Percentiles rank a stretch among this genome's conserved stretches.
These are phyloP conservation scores for Epichloe amarillans DNA, from an alignment of 2,329 filamentous ascomycete species.

Conservation along the genomic window DNA sequence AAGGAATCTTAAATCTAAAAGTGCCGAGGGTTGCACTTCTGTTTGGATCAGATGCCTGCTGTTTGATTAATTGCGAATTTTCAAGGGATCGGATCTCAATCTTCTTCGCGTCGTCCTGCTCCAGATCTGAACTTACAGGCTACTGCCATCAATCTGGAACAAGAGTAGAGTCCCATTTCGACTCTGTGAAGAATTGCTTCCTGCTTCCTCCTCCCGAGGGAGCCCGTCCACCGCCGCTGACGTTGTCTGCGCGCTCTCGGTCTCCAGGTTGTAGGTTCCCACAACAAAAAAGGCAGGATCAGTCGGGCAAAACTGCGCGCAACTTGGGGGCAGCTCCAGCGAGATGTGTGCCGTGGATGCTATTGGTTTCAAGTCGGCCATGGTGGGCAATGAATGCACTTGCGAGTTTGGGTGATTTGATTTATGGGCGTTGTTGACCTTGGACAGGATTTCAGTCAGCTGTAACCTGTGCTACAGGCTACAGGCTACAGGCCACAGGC, in stretches of 20 bases:
- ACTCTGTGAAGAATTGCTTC: slow-evolving; percentile 35
- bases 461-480: no score
- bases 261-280: slow-evolving; percentile 71
- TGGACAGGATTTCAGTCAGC: no score
- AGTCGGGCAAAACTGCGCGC: slow-evolving; percentile 58
- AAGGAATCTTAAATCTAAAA: slow-evolving; percentile 78
- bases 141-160: slow-evolving; percentile 38
- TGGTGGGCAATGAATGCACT: slow-evolving; percentile 2
- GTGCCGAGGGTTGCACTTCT: slow-evolving; percentile 51
- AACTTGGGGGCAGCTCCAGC: slow-evolving; percentile 60
- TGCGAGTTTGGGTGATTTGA: no score
- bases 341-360: slow-evolving; percentile 34
- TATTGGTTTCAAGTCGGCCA: slow-evolving; percentile 16
- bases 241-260: slow-evolving; percentile 18
- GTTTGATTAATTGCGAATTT: not conserved
- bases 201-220: slow-evolving; percentile 5
- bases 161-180: slow-evolving; percentile 64
- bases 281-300: slow-evolving; percentile 57
- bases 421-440: no score
- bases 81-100: not conserved
- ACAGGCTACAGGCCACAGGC: no score
- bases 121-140: slow-evolving; percentile 37
- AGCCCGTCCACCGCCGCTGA: slow-evolving; percentile 10
- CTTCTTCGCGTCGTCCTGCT: not conserved
- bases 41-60: slow-evolving; percentile 34